Evolutionary conservation across 139 green algal species (phyloP), one percentile per base, ranked within the genome.

Genomic region (Zygnema cylindricum): DNA sequence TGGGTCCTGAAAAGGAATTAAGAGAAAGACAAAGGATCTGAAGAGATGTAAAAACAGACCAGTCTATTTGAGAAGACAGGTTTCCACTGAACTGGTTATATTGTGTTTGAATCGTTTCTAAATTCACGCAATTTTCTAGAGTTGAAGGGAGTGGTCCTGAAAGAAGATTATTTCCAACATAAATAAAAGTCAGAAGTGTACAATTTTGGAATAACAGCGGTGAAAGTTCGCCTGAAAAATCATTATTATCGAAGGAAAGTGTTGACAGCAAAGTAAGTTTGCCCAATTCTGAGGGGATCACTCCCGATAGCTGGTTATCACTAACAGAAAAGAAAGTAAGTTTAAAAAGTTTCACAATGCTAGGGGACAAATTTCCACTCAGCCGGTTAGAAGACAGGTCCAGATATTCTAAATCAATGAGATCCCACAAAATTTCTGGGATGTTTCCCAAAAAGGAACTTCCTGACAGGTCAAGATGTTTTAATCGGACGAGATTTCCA

Each of bases 81-180:
- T 63, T 63, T 25, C 49, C 49, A 16, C 49, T 63, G 49, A 63
- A 16, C 16, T 63, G 49, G 49, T 63, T 63, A 16, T 63, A 7
- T 7, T 63, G 7, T 63, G 49, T 16, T 7, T 25, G 16, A 16
- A 63, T 25, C 7, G 7, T 25, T 25, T 21, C n/a, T 3, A 87
- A 55, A 69, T 76, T 7, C 2, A 38, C 30, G 57, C 25, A 43
- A 33, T 82, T 82, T 41, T 43, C 49, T 36, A 88, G 54, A 3
- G 49, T 76, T 0, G 33, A 0, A 43, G 85, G 85, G 42, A 90
- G 32, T 36, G 79, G 79, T 33, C 85, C 85, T 22, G 85, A 63
- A 33, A 90, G 42, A 0, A 39, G 77, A 16, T 63, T 63, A 63
- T 63, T 7, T 7, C 16, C 7, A 63, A 63, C 16, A 63, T 16